Conservation (phyloP, 2,329 filamentous ascomycete species). For the Hymenoscyphus linearis region DNA sequence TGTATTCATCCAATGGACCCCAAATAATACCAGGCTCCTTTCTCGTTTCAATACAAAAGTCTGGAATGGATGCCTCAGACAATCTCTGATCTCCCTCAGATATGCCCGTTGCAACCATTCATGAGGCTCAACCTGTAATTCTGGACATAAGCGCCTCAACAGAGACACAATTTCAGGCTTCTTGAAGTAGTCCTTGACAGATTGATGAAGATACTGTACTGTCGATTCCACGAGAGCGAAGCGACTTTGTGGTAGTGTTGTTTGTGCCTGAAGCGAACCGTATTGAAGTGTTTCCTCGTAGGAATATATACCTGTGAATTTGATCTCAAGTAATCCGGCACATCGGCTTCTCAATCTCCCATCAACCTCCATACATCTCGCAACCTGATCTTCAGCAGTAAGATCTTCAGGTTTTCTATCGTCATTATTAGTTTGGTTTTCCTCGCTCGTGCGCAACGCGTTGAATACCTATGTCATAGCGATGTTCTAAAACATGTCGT, state of each 20-base stretch:
- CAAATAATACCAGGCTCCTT: neutral
- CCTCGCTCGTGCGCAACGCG: constrained; percentile 13
- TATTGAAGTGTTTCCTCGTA: neutral
- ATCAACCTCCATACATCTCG: neutral
- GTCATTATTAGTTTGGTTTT: neutral
- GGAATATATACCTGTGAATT: neutral
- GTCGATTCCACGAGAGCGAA: neutral
- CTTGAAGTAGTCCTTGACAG: neutral
- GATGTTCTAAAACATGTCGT: constrained; percentile 11
- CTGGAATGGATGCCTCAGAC: neutral
- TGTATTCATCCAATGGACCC: neutral
- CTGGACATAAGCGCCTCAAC: neutral
- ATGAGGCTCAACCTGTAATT: neutral
- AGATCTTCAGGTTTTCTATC: neutral
- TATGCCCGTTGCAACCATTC: neutral
- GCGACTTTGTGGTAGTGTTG: neutral
- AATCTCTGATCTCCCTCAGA: neutral
- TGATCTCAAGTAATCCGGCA: constrained; percentile 1
- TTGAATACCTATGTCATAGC: constrained; percentile 19
- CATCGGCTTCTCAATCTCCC: neutral
- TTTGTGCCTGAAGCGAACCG: neutral
- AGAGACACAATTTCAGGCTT: neutral
- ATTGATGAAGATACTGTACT: neutral
- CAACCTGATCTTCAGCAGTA: neutral
- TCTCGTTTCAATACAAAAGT: neutral